Conservation (phyloP, 768 basidiomycete genomes). For the Kwoniella dejecticola region DNA sequence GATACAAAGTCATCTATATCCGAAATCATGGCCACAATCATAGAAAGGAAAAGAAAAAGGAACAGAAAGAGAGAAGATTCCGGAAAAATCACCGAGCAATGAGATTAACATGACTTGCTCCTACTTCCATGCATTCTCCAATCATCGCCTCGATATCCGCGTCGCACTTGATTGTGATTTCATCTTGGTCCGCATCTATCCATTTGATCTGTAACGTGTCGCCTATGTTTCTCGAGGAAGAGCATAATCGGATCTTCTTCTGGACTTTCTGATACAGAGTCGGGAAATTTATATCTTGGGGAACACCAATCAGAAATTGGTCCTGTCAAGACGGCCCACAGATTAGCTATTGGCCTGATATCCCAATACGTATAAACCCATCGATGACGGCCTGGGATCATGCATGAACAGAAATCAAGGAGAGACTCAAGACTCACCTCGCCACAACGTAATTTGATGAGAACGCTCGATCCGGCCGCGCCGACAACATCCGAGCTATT, state of each 20-base stretch:
- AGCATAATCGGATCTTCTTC: constrained; percentile 89
- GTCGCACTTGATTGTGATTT: constrained; percentile 44
- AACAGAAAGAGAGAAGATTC: no score
- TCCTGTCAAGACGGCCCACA: constrained; percentile 59
- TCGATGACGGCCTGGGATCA: neutral
- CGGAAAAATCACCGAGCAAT: constrained; percentile 22
- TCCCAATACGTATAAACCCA: no score
- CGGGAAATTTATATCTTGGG: constrained; percentile 72
- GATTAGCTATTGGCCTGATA: no score
- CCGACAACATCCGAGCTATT: constrained; percentile 25
- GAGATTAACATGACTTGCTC: constrained; percentile 24
- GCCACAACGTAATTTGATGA: constrained; percentile 91
- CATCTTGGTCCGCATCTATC: constrained; percentile 44
- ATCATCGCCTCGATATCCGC: constrained; percentile 49
- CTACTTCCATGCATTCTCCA: constrained; percentile 41
- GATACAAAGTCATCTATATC: no score
- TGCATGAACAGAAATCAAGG: neutral
- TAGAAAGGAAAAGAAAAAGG: no score
- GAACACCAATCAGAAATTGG: constrained; percentile 90
- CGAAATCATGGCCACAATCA: no score
- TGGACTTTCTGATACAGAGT: constrained; percentile 87
- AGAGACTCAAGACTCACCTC: constrained; percentile 52
- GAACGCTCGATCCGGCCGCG: constrained; percentile 61
- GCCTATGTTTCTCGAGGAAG: constrained; percentile 62
- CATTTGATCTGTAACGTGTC: constrained; percentile 37